Evolutionary conservation across 1,284 basidiomycete species (phyloP), one percentile per base, ranked within the genome.

Genomic region (Ganoderma meredithae): DNA sequence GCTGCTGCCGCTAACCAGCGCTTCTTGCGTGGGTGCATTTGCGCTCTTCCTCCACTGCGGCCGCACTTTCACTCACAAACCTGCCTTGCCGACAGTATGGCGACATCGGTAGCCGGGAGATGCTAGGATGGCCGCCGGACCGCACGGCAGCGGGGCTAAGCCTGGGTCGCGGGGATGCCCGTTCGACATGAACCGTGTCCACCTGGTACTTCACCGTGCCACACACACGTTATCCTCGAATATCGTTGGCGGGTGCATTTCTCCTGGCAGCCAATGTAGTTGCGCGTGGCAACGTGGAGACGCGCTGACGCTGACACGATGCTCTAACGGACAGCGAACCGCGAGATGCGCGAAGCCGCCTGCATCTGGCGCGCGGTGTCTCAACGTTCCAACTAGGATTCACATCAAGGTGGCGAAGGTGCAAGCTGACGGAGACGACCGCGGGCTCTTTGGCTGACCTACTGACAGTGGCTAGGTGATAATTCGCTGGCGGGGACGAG

Each of bases 271-370:
- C 36, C 33, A 36, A 58, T 58, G 31, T 33, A 58, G 36, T 39
- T 19, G 33, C 33, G 33, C 33, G 19, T 36, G 33, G 36, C 22
- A 15, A 39, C 55, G 33, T 55, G 31, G 27, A 15, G 19, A 55
- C 31, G 31, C n/a, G 19, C 55, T 56, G 19, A 56, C 19, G 31
- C 55, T 19, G 25, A 25, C 31, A n/a, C 25, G 55, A 39, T 39
- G 39, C 33, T 9, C 9, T 58, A 58, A 39, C 55, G 55, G 55
- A 58, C 55, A 39, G 55, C 19, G 55, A 58, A 58, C 19, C 55
- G 55, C 31, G 31, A 31, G 31, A 33, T 55, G 55, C 36, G 55
- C 55, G 55, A 58, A 58, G 53, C 53, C 19, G 27, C 15, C 27
- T 55, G 47, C 47, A 52, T 52, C 47, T 52, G 47, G 47, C 22